A percentile compares a stretch with the other conserved stretches of the same genome.
Conservation (phyloP, 352 stramenopile species). For the Globisporangium emineosum region DNA sequence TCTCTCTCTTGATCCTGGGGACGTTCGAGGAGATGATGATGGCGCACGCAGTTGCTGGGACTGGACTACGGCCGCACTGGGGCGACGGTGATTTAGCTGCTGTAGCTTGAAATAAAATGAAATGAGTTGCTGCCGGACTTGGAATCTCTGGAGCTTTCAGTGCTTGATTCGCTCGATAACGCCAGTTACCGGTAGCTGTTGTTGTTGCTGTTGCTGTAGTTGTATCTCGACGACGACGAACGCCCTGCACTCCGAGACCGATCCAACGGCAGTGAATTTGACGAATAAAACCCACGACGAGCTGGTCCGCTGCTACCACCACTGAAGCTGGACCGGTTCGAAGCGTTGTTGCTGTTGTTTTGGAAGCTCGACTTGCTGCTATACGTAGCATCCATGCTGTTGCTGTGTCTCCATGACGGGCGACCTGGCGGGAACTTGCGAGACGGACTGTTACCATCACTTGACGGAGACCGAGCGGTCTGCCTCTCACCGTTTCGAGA, state of each 20-base stretch:
- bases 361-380: conserved; percentile 38
- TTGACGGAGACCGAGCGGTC: conserved; percentile 4
- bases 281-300: conserved; percentile 44
- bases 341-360: conserved; percentile 13
- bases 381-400: conserved; percentile 61
- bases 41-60: conserved; percentile 1
- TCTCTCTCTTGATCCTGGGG: conserved; percentile 3
- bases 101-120: conserved; percentile 12
- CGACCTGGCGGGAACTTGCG: conserved; percentile 52
- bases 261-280: conserved; percentile 47
- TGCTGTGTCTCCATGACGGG: conserved; percentile 58
- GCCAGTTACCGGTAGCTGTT: conserved; percentile 21
- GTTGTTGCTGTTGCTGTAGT: conserved; percentile 19
- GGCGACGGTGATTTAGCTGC: conserved; percentile 10
- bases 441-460: conserved; percentile 26
- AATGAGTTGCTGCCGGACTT: neutral
- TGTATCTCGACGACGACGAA: conserved; percentile 27
- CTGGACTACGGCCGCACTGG: conserved; percentile 8
- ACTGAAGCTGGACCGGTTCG: conserved; percentile 15
- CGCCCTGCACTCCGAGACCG: conserved; percentile 47
- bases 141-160: neutral
- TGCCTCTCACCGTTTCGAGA: conserved; percentile 24
- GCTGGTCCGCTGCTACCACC: conserved; percentile 15
- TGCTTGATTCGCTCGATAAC: conserved; percentile 2
- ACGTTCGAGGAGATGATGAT: neutral